Evolutionary conservation across 2,329 filamentous ascomycete genomes (phyloP), one percentile per base, ranked within the genome.

Genomic region (Trichophyton benhamiae): DNA sequence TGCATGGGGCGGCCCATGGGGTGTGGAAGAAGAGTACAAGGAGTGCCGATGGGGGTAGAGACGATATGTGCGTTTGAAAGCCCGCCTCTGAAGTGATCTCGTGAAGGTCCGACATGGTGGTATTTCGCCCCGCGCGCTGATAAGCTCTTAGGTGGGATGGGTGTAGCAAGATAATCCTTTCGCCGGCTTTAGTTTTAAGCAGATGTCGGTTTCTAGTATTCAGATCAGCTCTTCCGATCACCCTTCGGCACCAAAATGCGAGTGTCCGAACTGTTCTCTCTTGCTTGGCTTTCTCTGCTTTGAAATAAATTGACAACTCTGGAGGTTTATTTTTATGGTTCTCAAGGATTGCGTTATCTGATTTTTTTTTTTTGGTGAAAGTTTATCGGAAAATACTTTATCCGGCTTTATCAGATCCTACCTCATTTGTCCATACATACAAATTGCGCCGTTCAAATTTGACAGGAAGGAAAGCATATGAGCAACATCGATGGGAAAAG

Each of bases 1-100:
- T 86, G 80, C 94, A 97, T 53, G 94, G 94, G 63, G 91, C 91
- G 33, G 94, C 94, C 94, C 94, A 99, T 66, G 91, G 88, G 20
- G 94, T 91, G 74, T 97, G 88, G 80, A 99, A 99, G 73, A 91
- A 96, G 71, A 95, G 84, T 70, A 96, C 81, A 65, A 92, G 81
- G 63, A 96, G 83, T 15, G 88, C 84, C 15, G 85, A 82, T 1
- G 86, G 71, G 9, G 88, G 83, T 13, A 91, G 80, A 48, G 83
- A 80, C 65, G 80, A 79, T 65, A 89, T 78, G 71, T 87, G 81
- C 66, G 83, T 77, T 66, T 85, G 79, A 85, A 94, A 96, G 68
- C 85, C 84, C 67, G 81, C 77, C 69, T 90, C 84, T 68, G 82
- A 85, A 68, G 84, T 82, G 75, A 96, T 87, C 70, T 95, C 88